Evolutionary conservation across 2,329 filamentous ascomycete genomes (phyloP), one percentile per base, ranked within the genome.

Genomic region (Dactylellina parvicollis): DNA sequence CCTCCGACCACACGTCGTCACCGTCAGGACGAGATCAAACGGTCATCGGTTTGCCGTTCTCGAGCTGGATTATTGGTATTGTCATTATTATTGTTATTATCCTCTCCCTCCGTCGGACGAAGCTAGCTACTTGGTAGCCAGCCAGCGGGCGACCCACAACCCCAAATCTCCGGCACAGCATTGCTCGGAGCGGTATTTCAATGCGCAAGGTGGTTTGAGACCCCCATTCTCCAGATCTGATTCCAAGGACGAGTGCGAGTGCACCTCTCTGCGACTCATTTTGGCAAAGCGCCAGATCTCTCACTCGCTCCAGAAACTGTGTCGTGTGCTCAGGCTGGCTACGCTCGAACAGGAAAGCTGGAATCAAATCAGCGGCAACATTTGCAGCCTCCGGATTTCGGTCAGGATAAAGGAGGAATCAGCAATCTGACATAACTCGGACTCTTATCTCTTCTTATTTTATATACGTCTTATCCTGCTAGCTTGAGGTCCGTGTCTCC

Each of bases 371-470:
- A 57, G 9, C 57, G 62, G 46, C 59, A 46, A 18, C 56, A 70
- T 38, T 52, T 28, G 12, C 40, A 44, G 40, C 40, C 40, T 18
- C 38, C 44, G 32, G 49, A 30, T 4, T 44, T 46, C 18, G 20
- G 34, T 36, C 36, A 36, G 14, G 40, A 47, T 14, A 66, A 60
- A 22, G 56, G 18, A 64, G 20, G 40, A 60, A 36, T 36, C 50
- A 24, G 24, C 50, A 18, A 69, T 40, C 24, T 69, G 50, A 52
- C 73, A 76, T 42, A 54, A 61, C 44, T 28, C n/a, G 56, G 40
- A 12, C 34, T 76, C 75, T 32, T 76, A 72, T 24, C 47, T 70
- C 32, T 74, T 60, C 3, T 76, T 44, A 5, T 44, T 20, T 20
- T 20, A 5, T 14, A 12, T 34, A 7, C 30, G 7, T 34, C 14